Conservation (phyloP, 805 yeast species). For the Yarrowia sp. region DNA sequence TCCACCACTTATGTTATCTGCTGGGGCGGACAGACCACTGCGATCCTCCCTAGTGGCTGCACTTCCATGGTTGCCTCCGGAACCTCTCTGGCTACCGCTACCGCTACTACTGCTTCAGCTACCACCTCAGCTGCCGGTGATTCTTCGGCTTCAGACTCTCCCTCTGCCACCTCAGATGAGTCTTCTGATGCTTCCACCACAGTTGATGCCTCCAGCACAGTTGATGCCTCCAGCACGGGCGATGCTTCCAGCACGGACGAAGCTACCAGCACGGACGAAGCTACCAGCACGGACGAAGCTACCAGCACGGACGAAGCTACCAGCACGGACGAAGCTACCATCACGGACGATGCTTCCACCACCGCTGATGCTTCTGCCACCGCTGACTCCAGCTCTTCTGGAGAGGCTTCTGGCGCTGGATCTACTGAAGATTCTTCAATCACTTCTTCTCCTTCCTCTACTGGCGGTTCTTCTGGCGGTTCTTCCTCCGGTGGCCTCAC, state of each 20-base stretch:
- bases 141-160: neutral
- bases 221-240: neutral
- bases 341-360: neutral
- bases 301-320: neutral
- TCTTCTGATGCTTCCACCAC: neutral
- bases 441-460: neutral
- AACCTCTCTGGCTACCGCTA: neutral
- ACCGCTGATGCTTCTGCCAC: neutral
- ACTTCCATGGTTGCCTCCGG: slow-evolving; percentile 4
- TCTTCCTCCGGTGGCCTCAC: neutral
- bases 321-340: neutral
- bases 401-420: neutral
- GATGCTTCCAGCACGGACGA: neutral
- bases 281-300: neutral
- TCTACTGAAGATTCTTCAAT: neutral
- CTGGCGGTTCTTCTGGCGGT: neutral
- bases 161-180: neutral
- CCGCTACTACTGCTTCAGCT: neutral
- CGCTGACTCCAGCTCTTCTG: neutral
- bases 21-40: neutral
- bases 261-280: neutral
- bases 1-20: slow-evolving; percentile 19
- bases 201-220: neutral
- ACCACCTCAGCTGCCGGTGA: neutral
- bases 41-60: neutral